These are phyloP conservation scores for Chlamydomonas applanata DNA, from an alignment of 139 green algal genomes.

Conservation along the genomic window DNA sequence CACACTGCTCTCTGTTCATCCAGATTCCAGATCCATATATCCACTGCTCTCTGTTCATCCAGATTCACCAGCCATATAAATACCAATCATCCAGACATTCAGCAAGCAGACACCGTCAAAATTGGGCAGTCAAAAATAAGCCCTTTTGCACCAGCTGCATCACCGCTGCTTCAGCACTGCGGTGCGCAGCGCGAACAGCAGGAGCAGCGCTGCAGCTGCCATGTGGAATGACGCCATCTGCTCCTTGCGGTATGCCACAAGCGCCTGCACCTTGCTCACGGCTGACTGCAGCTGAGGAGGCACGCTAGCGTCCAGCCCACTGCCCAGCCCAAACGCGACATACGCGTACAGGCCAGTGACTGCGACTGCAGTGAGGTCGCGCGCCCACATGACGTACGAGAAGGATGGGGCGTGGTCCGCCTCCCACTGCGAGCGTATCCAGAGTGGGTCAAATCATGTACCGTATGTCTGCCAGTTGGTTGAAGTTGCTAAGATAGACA, in stretches of 20 bases:
- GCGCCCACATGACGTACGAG: background rate
- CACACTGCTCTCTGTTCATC: too few relatives aligned
- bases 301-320: background rate
- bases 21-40: too few relatives aligned
- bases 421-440: too few relatives aligned
- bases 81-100: too few relatives aligned
- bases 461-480: too few relatives aligned
- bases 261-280: conserved; percentile 11
- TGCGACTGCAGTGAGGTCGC: conserved; percentile 20
- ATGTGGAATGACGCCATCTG: conserved; percentile 24
- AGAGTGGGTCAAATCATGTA: too few relatives aligned
- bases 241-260: conserved; percentile 27
- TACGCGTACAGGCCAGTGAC: conserved; percentile 31
- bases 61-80: too few relatives aligned
- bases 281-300: background rate
- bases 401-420: too few relatives aligned
- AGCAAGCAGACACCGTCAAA: too few relatives aligned
- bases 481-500: too few relatives aligned
- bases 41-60: too few relatives aligned
- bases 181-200: conserved; percentile 23
- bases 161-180: conserved; percentile 15
- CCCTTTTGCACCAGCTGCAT: background rate
- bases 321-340: conserved; percentile 26
- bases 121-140: too few relatives aligned
- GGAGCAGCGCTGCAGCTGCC: conserved; percentile 29